Percentiles rank a stretch among this genome's conserved stretches.
Conservation (phyloP, 2,329 filamentous ascomycete species). For the Alternaria arborescens region DNA sequence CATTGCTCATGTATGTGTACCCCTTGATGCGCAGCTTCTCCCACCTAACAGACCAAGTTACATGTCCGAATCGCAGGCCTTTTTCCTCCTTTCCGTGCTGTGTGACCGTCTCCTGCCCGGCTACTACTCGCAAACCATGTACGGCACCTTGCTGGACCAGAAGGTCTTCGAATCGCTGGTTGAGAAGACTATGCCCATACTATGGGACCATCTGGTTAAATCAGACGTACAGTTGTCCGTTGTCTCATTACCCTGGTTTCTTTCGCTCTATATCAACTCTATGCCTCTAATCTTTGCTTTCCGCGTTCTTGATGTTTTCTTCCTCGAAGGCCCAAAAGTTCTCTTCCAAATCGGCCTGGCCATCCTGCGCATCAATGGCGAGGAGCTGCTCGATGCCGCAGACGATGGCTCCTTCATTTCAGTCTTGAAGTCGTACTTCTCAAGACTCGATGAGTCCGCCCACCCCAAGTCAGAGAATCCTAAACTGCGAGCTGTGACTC, state of each 20-base stretch:
- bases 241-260: constrained; percentile 96
- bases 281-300: constrained; percentile 99
- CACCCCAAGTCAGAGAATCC: constrained; percentile 95
- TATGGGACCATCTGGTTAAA: constrained; percentile 98
- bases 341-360: constrained; percentile 96
- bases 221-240: constrained; percentile 97
- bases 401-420: constrained; percentile 98
- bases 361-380: constrained; percentile 96
- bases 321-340: constrained; percentile 96
- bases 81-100: constrained; percentile 88
- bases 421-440: constrained; percentile 93
- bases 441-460: constrained; percentile 90
- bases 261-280: constrained; percentile 98
- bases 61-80: constrained; percentile 95
- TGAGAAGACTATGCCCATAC: constrained; percentile 98
- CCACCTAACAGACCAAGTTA: constrained; percentile 65
- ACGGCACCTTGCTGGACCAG: constrained; percentile 94
- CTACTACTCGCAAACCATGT: constrained; percentile 99
- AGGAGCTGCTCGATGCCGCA: constrained; percentile 89
- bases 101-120: constrained; percentile 94
- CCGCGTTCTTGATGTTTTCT: constrained; percentile 95
- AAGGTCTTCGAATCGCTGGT: constrained; percentile 97
- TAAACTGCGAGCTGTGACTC: constrained; percentile 90
- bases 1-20: constrained; percentile 78
- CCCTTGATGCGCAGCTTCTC: constrained; percentile 13